Evolutionary conservation across 345 rosid genomes (phyloP).

Genomic region (Dimocarpus longan): DNA sequence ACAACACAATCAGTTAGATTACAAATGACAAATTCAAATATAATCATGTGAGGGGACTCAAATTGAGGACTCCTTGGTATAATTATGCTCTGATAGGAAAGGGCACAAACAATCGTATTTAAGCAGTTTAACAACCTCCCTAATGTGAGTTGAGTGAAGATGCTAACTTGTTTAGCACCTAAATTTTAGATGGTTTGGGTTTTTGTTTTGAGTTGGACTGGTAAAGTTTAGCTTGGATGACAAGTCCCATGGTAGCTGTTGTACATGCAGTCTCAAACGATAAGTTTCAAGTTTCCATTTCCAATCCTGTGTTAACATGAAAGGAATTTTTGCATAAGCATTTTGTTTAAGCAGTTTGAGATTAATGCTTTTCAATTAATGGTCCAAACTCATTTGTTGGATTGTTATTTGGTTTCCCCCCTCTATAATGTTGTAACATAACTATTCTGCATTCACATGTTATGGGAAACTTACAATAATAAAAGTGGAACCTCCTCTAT

Average conservation of each 20-base stretch:
- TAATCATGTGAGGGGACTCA: too few relatives aligned
- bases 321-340: background rate
- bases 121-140: too few relatives aligned
- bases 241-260: background rate
- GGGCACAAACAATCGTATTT: too few relatives aligned
- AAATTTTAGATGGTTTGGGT: background rate
- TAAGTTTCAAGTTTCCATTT: background rate
- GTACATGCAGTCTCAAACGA: background rate
- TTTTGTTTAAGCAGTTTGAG: background rate
- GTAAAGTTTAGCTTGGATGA: background rate
- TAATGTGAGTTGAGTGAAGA: background rate
- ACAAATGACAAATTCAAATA: too few relatives aligned
- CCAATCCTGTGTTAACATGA: background rate
- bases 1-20: too few relatives aligned
- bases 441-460: background rate
- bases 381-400: background rate
- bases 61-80: too few relatives aligned
- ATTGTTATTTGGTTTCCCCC: background rate
- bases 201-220: background rate
- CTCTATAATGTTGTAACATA: background rate
- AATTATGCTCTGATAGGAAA: too few relatives aligned
- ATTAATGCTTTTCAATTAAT: background rate
- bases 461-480: background rate
- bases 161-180: slow-evolving; percentile 4
- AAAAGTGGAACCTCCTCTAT: background rate